A percentile compares a stretch with the other conserved stretches of the same genome.
Conservation (phyloP, 1,139 yeast species). For the Diutina scorzettiae region DNA sequence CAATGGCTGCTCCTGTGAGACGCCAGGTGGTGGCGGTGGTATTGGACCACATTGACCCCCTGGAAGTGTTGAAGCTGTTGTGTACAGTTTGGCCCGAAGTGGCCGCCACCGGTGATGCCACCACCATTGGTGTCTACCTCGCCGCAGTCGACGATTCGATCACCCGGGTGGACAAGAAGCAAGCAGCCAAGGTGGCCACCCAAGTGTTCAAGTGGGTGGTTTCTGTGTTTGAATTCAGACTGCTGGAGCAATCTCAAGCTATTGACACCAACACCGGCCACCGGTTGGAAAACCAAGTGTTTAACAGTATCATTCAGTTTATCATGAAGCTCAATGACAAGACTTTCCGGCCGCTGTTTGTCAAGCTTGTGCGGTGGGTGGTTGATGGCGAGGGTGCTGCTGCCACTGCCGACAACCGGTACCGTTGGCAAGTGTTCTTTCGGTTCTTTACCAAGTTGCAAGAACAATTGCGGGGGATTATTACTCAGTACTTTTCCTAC, state of each 20-base stretch:
- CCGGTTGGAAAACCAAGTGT: conserved; percentile 44
- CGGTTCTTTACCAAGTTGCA: conserved; percentile 78
- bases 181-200: conserved; percentile 62
- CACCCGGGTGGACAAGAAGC: conserved; percentile 58
- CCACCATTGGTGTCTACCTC: conserved; percentile 60
- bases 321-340: conserved; percentile 91
- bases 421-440: conserved; percentile 60
- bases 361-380: conserved; percentile 87
- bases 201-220: conserved; percentile 60
- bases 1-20: conserved; percentile 48
- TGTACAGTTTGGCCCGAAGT: conserved; percentile 47
- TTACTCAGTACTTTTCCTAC: conserved; percentile 82
- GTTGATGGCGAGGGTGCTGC: conserved; percentile 63
- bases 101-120: conserved; percentile 28
- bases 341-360: conserved; percentile 85
- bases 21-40: conserved; percentile 52
- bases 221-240: conserved; percentile 57
- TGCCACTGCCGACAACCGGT: conserved; percentile 13
- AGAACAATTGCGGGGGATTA: conserved; percentile 72
- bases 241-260: conserved; percentile 9
- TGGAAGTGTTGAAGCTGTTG: conserved; percentile 49
- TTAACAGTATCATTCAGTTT: conserved; percentile 52
- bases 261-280: conserved; percentile 68
- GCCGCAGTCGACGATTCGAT: conserved; percentile 54
- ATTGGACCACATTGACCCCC: conserved; percentile 57